phyloP scores from a whole-genome alignment of 306 rosid genomes.

The Pueraria montana region DNA sequence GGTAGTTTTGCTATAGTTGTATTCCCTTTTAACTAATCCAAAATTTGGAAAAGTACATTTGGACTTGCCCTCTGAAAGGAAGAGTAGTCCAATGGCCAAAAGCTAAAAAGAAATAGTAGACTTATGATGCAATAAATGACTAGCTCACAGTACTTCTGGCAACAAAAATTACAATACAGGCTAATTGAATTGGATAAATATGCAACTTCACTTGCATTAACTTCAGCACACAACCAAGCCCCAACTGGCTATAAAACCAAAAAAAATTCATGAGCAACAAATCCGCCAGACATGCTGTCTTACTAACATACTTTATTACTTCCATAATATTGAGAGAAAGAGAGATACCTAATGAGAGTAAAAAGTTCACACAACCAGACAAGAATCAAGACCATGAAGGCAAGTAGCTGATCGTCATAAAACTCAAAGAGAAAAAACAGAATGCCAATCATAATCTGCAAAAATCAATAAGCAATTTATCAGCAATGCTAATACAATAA shows the following conservation, averaged over 20 bases:
- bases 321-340: conserved; percentile 8
- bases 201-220: conserved; percentile 22
- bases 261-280: conserved; percentile 24
- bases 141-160: conserved; percentile 14
- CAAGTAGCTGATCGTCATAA: conserved; percentile 94
- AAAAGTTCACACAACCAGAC: conserved; percentile 98
- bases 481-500: conserved; percentile 30
- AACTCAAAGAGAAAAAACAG: conserved; percentile 97
- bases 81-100: conserved; percentile 9
- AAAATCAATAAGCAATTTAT: conserved; percentile 42
- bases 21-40: conserved; percentile 17
- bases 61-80: not conserved
- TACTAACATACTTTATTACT: conserved; percentile 26
- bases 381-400: conserved; percentile 94
- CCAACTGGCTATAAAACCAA: conserved; percentile 29
- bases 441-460: conserved; percentile 99
- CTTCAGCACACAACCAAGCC: conserved; percentile 30
- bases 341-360: conserved; percentile 85
- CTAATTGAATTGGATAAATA: conserved; percentile 13
- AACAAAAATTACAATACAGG: conserved; percentile 4
- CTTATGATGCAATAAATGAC: not conserved
- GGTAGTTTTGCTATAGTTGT: conserved; percentile 1
- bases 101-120: not conserved
- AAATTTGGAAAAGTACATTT: conserved; percentile 11
- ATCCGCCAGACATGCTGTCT: conserved; percentile 20